Evolutionary conservation across 768 basidiomycete genomes (phyloP).

Genomic region (Suillus ampliporus): DNA sequence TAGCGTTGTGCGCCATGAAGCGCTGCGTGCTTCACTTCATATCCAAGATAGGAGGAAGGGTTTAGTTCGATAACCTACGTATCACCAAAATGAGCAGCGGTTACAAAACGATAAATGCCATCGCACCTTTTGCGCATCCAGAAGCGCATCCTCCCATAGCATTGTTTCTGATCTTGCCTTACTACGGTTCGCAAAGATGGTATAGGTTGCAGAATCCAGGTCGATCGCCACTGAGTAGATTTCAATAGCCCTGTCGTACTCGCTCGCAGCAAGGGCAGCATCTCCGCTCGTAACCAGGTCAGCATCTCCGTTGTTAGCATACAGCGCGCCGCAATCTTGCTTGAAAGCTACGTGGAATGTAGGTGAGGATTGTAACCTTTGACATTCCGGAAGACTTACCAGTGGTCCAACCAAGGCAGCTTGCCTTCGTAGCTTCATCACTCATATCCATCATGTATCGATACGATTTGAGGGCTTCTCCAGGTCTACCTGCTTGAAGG

Average conservation of each 20-base stretch:
- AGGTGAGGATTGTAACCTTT: too few species aligned
- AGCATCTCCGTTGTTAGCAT: not conserved
- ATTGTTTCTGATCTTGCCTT: not conserved
- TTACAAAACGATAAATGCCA: not conserved
- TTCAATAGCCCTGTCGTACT: not conserved
- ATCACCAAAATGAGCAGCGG: not conserved
- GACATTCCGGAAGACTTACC: not conserved
- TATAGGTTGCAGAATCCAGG: not conserved
- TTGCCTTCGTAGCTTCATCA: not conserved
- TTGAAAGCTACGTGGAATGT: not conserved
- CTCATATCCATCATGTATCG: constrained; percentile 1
- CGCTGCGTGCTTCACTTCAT: not conserved
- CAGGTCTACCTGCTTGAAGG: not conserved
- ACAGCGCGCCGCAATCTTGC: not conserved
- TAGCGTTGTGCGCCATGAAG: not conserved
- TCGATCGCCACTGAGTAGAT: constrained; percentile 1
- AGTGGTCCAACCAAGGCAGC: not conserved
- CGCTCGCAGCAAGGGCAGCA: not conserved
- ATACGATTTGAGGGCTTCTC: not conserved
- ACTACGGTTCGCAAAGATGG: not conserved
- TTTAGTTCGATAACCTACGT: not conserved
- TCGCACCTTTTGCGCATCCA: not conserved
- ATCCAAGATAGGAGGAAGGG: constrained; percentile 5
- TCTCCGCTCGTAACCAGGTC: not conserved
- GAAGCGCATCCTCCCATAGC: constrained; percentile 1